Conservation (phyloP, 805 yeast species). For the Ogataea trehaloabstinens region DNA sequence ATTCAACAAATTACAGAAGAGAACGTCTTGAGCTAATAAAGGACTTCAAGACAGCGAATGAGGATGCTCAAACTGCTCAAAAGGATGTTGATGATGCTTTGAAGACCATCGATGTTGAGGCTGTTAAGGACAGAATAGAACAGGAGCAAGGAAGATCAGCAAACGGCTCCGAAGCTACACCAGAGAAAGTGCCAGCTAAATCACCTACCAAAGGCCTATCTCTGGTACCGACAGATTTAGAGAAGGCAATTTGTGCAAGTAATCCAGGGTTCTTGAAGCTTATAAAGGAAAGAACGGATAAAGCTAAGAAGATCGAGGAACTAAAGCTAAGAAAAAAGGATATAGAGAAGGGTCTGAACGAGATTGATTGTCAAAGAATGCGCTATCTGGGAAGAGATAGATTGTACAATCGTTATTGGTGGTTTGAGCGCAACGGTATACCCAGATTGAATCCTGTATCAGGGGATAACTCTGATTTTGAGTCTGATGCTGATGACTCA, state of each 20-base stretch:
- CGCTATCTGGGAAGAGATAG: slow-evolving; percentile 79
- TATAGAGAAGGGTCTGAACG: slow-evolving; percentile 61
- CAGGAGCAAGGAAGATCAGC: slow-evolving; percentile 15
- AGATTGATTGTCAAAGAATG: slow-evolving; percentile 75
- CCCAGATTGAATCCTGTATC: slow-evolving; percentile 39
- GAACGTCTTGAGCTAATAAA: slow-evolving; percentile 63
- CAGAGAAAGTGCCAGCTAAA: slow-evolving; percentile 22
- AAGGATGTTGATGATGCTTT: slow-evolving; percentile 37
- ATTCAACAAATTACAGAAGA: slow-evolving; percentile 58
- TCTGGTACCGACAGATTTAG: slow-evolving; percentile 33
- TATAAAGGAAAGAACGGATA: slow-evolving; percentile 44
- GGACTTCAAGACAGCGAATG: slow-evolving; percentile 54
- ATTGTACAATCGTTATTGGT: slow-evolving; percentile 86
- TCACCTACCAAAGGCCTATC: slow-evolving; percentile 26
- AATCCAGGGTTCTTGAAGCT: slow-evolving; percentile 43
- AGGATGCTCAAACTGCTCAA: slow-evolving; percentile 46
- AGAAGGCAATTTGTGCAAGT: slow-evolving; percentile 37
- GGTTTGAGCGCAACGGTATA: slow-evolving; percentile 87
- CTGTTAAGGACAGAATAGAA: slow-evolving; percentile 21
- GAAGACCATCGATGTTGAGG: slow-evolving; percentile 25
- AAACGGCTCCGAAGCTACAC: slow-evolving; percentile 12
- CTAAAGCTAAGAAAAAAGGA: slow-evolving; percentile 47
- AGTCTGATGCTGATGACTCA: slow-evolving; percentile 32
- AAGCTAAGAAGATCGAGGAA: slow-evolving; percentile 41
- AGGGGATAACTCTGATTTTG: slow-evolving; percentile 35